phyloP scores from a whole-genome alignment of 2,329 filamentous ascomycete species.

The Karstenula rhodostoma region DNA sequence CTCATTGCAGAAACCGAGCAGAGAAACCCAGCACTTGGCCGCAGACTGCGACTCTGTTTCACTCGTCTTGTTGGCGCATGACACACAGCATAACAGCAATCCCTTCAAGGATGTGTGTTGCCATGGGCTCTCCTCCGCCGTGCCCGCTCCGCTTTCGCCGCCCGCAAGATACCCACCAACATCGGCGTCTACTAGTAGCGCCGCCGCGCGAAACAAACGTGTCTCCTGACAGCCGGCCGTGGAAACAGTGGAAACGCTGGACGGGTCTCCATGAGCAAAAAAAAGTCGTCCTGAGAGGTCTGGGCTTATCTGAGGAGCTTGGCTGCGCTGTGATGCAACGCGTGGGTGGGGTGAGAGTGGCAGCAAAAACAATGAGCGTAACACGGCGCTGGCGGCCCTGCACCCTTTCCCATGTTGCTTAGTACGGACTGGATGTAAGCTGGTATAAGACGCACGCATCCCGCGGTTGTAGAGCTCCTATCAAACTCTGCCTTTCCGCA shows the following conservation, averaged over 20 bases:
- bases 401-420: conserved; percentile 1
- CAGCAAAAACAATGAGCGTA: conserved; percentile 20
- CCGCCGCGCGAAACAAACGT: conserved; percentile 14
- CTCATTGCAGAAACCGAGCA: background rate
- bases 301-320: conserved; percentile 19
- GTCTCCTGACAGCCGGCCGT: conserved; percentile 9
- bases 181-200: conserved; percentile 11
- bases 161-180: conserved; percentile 5
- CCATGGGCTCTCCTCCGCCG: background rate
- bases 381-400: conserved; percentile 12
- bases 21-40: background rate
- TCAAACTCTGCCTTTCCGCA: conserved; percentile 16
- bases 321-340: conserved; percentile 20
- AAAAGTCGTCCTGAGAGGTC: conserved; percentile 1
- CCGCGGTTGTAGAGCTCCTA: conserved; percentile 7
- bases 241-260: conserved; percentile 8
- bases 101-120: background rate
- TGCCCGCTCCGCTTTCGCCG: background rate
- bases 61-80: background rate
- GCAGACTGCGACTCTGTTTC: background rate
- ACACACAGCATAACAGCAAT: background rate
- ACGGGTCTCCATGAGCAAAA: conserved; percentile 14
- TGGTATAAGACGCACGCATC: conserved; percentile 16
- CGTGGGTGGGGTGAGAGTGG: conserved; percentile 17
- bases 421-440: conserved; percentile 1